These are phyloP conservation scores for Anacardium occidentale DNA, from an alignment of 345 rosid species.

Conservation along the genomic window DNA sequence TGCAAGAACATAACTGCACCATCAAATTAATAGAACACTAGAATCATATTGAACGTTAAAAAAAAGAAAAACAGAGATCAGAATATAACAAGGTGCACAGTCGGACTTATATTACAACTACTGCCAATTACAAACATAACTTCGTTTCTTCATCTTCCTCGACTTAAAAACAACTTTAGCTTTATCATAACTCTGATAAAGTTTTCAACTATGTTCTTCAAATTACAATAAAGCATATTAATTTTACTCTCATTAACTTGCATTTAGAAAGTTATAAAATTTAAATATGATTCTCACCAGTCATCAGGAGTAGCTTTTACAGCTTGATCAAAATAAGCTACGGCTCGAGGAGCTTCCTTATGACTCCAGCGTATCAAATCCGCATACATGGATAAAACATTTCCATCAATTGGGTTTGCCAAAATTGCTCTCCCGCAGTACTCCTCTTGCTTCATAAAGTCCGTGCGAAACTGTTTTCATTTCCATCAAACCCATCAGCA, in stretches of 20 bases:
- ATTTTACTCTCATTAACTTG: too few species aligned
- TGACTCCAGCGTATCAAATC: conserved; percentile 75
- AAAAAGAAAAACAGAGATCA: too few species aligned
- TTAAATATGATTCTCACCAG: conserved; percentile 45
- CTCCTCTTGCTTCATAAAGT: conserved; percentile 70
- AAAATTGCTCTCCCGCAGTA: conserved; percentile 80
- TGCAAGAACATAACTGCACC: conserved; percentile 75
- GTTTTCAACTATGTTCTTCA: too few species aligned
- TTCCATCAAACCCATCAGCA: conserved; percentile 9
- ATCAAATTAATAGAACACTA: conserved; percentile 19
- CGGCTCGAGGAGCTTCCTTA: conserved; percentile 68
- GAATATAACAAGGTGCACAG: neutral
- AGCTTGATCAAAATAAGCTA: conserved; percentile 73
- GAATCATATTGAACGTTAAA: neutral
- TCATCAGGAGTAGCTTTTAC: conserved; percentile 78
- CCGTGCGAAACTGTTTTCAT: conserved; percentile 57
- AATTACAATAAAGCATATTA: too few species aligned
- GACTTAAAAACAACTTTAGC: too few species aligned
- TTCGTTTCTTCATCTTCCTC: neutral
- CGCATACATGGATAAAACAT: conserved; percentile 74
- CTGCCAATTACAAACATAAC: neutral
- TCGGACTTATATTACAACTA: too few species aligned
- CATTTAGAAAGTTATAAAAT: too few species aligned
- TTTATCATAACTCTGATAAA: neutral
- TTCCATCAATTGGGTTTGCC: conserved; percentile 61